These are phyloP conservation scores for Backusella sp. DNA, from an alignment of 192 early-diverging fungal species.

Conservation along the genomic window DNA sequence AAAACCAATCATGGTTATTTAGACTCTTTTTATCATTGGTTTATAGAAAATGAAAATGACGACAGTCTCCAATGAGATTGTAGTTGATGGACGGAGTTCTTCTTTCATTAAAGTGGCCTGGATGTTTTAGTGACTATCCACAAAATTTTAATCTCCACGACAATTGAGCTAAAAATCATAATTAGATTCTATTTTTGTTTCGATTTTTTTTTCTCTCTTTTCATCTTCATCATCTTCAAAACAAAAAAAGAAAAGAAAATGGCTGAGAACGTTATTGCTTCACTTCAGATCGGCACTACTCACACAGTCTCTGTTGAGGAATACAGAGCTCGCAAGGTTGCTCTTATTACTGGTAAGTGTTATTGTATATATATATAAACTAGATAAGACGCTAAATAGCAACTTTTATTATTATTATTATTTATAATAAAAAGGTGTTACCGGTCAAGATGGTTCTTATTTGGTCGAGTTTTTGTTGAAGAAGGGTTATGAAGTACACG, in stretches of 20 bases:
- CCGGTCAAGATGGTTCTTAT: slow-evolving; percentile 82
- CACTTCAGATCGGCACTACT: slow-evolving; percentile 15
- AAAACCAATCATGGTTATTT: neutral
- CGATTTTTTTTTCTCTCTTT: slow-evolving; percentile 3
- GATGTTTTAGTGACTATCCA: neutral
- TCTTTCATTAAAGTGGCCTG: neutral
- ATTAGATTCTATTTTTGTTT: slow-evolving; percentile 9
- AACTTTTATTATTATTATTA: neutral
- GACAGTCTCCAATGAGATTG: neutral
- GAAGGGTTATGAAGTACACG: slow-evolving; percentile 80
- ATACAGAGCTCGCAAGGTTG: slow-evolving; percentile 59
- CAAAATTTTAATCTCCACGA: neutral
- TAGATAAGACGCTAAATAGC: neutral
- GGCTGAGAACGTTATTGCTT: slow-evolving; percentile 36
- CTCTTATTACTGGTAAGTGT: slow-evolving; percentile 57
- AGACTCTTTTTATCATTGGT: neutral
- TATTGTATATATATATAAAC: neutral
- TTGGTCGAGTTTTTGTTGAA: slow-evolving; percentile 67
- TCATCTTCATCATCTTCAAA: slow-evolving; percentile 22
- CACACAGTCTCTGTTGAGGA: slow-evolving; percentile 42
- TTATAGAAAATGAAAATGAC: neutral
- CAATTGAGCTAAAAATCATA: neutral
- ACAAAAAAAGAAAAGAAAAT: slow-evolving; percentile 12
- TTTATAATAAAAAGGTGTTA: slow-evolving; percentile 47
- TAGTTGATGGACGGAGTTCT: neutral